Evolutionary conservation across 768 basidiomycete genomes (phyloP), one percentile per base, ranked within the genome.

Genomic region (Obba rivulosa): DNA sequence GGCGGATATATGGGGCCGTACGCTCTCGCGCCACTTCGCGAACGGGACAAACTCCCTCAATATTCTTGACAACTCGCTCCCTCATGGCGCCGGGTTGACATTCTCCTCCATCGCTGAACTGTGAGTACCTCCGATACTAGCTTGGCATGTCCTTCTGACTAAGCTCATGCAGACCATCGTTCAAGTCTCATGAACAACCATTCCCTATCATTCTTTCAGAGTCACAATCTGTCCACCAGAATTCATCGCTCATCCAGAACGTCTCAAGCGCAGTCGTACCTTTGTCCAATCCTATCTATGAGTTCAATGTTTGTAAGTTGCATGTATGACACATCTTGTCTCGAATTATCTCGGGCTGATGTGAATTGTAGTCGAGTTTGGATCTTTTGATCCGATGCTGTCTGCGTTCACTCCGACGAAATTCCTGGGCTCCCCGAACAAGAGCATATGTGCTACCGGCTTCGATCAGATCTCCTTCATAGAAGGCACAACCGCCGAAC

Each of bases 391-490:
- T 57, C 83, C 86, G 9, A 73, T 64, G 43, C 67, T 87, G 8
- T 81, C 81, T n/a, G 81, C 85, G 1, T 89, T 85, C 62, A 73
- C 77, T 58, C 81, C 83, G 39, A 68, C 79, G 22, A 66, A 76
- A 0, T 80, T 75, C 54, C 73, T 78, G 5, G 92, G 92, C 4
- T 88, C 87, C 0, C 70, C 73, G 10, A 80, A 78, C 51, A 62
- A 69, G 5, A 76, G 79, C 10, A 64, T 77, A 1, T 94, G 92
- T 62, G 81, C 82, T 11, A 77, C 75, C 4, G 82, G 81, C 7
- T 91, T 89, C 56, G 87, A 91, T 59, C 85, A 85, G 62, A 77
- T 75, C 0, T 76, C 75, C 0, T 92, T 88, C 61, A 61, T 91
- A 28, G 83, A 88, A 72, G 89, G 85, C 8, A 79, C 79, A 2